Base-by-base conservation (phyloP, 495 filamentous ascomycete genomes). In the Aspergillus steynii region DNA sequence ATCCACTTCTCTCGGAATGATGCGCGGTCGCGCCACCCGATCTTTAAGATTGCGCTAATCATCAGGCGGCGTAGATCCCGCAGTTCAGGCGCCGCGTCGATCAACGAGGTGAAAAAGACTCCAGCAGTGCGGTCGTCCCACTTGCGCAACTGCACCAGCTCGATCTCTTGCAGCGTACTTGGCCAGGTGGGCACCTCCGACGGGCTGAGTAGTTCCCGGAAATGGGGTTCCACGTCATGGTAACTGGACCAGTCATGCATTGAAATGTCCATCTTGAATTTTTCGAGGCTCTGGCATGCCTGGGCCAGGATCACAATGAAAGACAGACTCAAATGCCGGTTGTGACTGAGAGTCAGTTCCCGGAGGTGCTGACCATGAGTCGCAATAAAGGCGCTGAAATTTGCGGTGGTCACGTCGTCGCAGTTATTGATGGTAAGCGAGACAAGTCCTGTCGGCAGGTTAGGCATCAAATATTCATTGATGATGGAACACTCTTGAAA, bases 121-220 rank as follows among this genome's bases (percentile, higher is more conserved):
- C 90, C 83, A 1, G 90, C 92, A 3, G 85, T 82, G 2, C 78
- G 74, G 3, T 76, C 70, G 37, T 80, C 74, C 86, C 88, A 93
- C 69, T 90, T 88, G 20, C 89, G 84, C 57, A 96, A 81, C 42
- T 93, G 85, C 12, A 82, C 76, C 25, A 97, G 74, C 65, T 96
- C 90, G 29, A 97, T 80, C 3, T 78, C 74, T 61, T 84, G 85
- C 2, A 97, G 75, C 0, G 75, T 86, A 25, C 72, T 66, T 8
- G 93, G 92, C 93, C 93, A 97, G 0, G 80, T 82, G 0, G 93
- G 92, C 9, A 86, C 71, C 60, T 94, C 82, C 4, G 77, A 74
- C 2, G 74, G 67, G 12, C 66, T 64, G 14, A 96, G 78, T 14
- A 96, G 78, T 0, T 82, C 71, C 0, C 84, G 74, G 61, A 90